Base-by-base conservation (phyloP, 2,329 filamentous ascomycete genomes). In the Alternaria sp. region DNA sequence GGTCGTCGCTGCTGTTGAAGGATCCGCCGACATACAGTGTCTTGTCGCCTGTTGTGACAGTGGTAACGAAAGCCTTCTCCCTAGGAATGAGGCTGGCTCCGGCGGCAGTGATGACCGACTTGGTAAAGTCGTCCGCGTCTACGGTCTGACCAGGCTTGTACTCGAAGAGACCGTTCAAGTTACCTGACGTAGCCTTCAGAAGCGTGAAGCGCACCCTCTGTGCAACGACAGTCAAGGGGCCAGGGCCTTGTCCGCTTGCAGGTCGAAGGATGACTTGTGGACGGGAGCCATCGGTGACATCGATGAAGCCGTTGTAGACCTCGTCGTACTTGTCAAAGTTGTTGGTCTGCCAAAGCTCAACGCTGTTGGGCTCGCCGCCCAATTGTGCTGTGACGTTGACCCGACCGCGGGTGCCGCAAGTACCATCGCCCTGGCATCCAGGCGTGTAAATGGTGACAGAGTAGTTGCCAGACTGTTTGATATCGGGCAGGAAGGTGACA, bases 241-340 rank as follows among this genome's bases (percentile, higher is more conserved):
- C 59, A 89, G 70, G 71, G 10, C 67, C 76, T 78, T 93, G 91
- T 43, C 87, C 89, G 30, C 85, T 78, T 21, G 88, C 83, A 5
- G 95, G 91, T 0, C 88, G 86, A 47, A 99, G 82, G 0, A 91
- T 97, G 56, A 99, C 89, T 5, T 88, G 88, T 13, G 95, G 93
- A 45, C 89, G 89, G 84, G 97, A 97, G 19, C 86, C 87, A 66
- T 88, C 90, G 57, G 87, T 89, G 57, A 90, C 89, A 75, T 98
- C 93, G 57, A 99, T 89, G 68, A 89, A 89, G 50, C 94, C 96
- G 68, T 90, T 91, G 81, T 93, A 97, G 62, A 99, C 89, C 70
- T 92, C 90, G 76, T 99, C 96, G 75, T 97, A 98, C 80, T 99
- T 99, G 83, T 98, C 95, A 78, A 90, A 96, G 77, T 96, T 87